Percentiles rank a stretch among this genome's conserved stretches.
Evolutionary conservation across 164 flowering plant species (phyloP).

Genomic region (Umbilicus rupestris): DNA sequence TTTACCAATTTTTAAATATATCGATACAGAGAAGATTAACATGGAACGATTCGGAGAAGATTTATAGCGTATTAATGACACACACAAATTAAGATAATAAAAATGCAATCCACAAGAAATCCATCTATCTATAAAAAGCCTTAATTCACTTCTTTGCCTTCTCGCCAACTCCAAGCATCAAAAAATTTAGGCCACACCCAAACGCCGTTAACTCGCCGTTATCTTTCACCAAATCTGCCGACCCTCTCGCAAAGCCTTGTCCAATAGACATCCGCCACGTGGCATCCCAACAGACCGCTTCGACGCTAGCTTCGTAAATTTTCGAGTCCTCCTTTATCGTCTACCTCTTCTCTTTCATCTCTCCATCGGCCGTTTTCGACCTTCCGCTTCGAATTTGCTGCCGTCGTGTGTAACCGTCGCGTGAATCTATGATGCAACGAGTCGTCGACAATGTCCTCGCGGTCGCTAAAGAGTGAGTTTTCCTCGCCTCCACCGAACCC

Average conservation of each 20-base stretch:
- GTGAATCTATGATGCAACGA: slow-evolving; percentile 41
- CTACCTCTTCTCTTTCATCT: not conserved
- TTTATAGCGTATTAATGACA: too few species aligned
- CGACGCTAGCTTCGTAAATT: not conserved
- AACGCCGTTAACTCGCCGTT: slow-evolving; percentile 1
- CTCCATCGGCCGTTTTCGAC: not conserved
- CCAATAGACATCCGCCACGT: slow-evolving; percentile 5
- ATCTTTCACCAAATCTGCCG: not conserved
- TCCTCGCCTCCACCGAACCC: not conserved
- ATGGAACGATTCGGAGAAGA: too few species aligned
- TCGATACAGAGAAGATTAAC: too few species aligned
- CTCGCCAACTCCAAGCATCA: not conserved
- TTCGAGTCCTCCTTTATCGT: slow-evolving; percentile 4
- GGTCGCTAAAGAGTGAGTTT: slow-evolving; percentile 73
- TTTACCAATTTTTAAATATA: too few species aligned
- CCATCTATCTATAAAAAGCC: too few species aligned
- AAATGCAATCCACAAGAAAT: too few species aligned
- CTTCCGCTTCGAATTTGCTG: slow-evolving; percentile 6
- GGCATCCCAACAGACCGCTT: not conserved
- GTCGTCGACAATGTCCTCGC: slow-evolving; percentile 75
- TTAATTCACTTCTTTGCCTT: too few species aligned
- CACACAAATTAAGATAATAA: too few species aligned
- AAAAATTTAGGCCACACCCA: not conserved
- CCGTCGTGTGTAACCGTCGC: too few species aligned
- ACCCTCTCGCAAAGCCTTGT: not conserved